These are phyloP conservation scores for Pichia sp. DNA, from an alignment of 1,139 yeast species.

Conservation along the genomic window DNA sequence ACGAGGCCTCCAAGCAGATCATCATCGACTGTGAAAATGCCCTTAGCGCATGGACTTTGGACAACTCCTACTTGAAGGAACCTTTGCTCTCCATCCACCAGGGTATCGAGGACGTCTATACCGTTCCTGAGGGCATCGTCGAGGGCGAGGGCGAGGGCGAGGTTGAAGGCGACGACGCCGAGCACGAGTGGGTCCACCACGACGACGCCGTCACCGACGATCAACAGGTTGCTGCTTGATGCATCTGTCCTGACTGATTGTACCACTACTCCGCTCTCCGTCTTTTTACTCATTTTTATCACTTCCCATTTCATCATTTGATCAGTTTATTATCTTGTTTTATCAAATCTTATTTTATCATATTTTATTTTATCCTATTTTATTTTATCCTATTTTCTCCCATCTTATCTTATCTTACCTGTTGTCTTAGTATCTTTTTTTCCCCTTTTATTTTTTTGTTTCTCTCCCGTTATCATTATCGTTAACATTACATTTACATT, in stretches of 20 bases:
- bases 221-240: slow-evolving; percentile 11
- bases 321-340: too few relatives aligned
- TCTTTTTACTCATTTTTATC: background rate
- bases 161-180: slow-evolving; percentile 18
- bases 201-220: slow-evolving; percentile 20
- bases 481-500: background rate
- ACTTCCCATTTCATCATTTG: too few relatives aligned
- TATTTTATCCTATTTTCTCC: background rate
- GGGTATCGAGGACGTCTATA: slow-evolving; percentile 55
- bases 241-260: background rate
- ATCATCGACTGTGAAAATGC: slow-evolving; percentile 96
- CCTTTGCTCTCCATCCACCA: slow-evolving; percentile 90
- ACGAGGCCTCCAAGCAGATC: slow-evolving; percentile 96
- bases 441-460: background rate
- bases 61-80: slow-evolving; percentile 82
- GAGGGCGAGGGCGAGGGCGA: slow-evolving; percentile 19
- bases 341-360: too few relatives aligned
- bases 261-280: slow-evolving; percentile 2
- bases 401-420: too few relatives aligned
- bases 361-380: too few relatives aligned
- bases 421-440: background rate
- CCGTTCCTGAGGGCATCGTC: slow-evolving; percentile 35
- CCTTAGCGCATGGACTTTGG: slow-evolving; percentile 93
- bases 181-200: slow-evolving; percentile 32
- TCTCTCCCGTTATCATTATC: background rate